Evolutionary conservation across 345 rosid species (phyloP), one percentile per base, ranked within the genome.

Genomic region (Capsella bursapastoris): DNA sequence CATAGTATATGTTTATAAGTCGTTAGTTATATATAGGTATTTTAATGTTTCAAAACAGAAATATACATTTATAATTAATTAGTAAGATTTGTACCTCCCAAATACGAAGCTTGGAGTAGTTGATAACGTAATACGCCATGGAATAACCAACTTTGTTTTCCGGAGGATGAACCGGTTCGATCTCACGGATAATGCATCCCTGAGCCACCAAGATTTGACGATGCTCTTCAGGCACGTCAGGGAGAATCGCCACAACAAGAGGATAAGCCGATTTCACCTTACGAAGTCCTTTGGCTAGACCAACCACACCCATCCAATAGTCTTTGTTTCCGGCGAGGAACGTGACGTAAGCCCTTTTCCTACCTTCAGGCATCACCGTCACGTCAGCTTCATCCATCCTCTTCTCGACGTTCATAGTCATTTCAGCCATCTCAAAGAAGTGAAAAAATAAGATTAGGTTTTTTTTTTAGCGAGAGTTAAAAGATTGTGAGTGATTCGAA

Each of bases 41-140:
- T 63, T 3, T 28, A 5, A n/a, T 14, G n/a, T 28, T 13, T 43
- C 8, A 40, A 40, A 9, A 40, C 3, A 40, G 0, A 40, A 40
- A 40, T 40, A 8, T 14, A 41, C 0, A 41, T 41, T 1, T 12
- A 41, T n/a, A n/a, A n/a, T n/a, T 41, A 7, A 7, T 50, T 37
- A 35, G 15, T 29, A 11, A 5, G 9, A 40, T 15, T 11, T 11
- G 0, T 82, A 89, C 94, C 89, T 87, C 91, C 94, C 94, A 89
- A 44, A 89, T 87, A 29, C 94, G 90, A 60, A 89, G 94, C 57
- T 89, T 89, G 16, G 91, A 87, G 80, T 89, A 89, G 76, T 87
- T 89, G 78, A 89, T 84, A 74, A 89, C 88, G 50, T 87, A 88
- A 28, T 88, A 85, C 7, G 93, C 82, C 93, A 88, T 84, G 49